Evolutionary conservation across 2,329 filamentous ascomycete species (phyloP).

Genomic region (Penicillium italicum): DNA sequence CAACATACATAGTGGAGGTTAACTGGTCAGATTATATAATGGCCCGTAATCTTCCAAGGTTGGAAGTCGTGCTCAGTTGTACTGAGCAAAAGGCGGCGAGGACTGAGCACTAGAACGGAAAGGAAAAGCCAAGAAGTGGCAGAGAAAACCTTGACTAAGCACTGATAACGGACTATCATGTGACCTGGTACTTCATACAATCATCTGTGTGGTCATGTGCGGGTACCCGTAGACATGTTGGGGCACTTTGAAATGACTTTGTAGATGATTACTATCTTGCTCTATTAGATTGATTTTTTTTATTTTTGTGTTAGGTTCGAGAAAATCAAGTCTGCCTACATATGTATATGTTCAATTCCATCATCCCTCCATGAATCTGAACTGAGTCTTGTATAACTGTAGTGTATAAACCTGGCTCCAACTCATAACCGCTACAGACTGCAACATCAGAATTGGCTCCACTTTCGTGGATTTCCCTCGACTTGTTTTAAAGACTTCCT

Average conservation of each 20-base stretch:
- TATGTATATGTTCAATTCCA: neutral
- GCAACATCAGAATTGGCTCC: neutral
- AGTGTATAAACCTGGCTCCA: neutral
- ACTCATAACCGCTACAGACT: neutral
- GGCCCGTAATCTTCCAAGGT: too few relatives aligned
- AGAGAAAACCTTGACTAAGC: neutral
- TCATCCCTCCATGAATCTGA: neutral
- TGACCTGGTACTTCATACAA: neutral
- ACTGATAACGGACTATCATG: neutral
- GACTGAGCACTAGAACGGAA: neutral
- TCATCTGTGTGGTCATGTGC: neutral
- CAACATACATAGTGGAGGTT: too few relatives aligned
- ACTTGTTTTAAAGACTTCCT: neutral
- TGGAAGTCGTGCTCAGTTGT: neutral
- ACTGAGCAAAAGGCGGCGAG: neutral
- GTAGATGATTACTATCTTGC: too few relatives aligned
- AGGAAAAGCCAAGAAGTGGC: neutral
- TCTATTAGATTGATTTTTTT: neutral
- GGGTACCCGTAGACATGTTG: too few relatives aligned
- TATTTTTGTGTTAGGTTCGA: too few relatives aligned
- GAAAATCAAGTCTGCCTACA: neutral
- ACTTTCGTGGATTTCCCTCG: constrained; percentile 12
- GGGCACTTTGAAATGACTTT: too few relatives aligned
- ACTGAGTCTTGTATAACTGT: neutral
- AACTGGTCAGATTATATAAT: too few relatives aligned